Conservation (phyloP, 805 yeast species). For the Lipomyces sp. region DNA sequence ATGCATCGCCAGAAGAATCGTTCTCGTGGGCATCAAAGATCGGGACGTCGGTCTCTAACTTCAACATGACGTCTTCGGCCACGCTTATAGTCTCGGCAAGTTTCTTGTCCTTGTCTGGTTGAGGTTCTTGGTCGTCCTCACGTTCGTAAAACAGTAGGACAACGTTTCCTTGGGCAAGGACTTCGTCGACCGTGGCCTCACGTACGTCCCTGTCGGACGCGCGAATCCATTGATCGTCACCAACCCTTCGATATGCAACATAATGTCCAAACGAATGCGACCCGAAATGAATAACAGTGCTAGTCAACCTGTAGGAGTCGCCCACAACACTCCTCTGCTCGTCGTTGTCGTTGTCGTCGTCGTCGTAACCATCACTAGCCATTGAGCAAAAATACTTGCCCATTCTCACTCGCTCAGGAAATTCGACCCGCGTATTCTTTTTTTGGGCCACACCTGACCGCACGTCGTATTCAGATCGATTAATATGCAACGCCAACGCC, state of each 20-base stretch:
- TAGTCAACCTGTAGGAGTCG: conserved; percentile 67
- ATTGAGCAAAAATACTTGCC: conserved; percentile 20
- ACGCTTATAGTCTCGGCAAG: conserved; percentile 4
- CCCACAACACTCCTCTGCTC: not conserved
- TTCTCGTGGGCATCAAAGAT: conserved; percentile 26
- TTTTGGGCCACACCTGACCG: conserved; percentile 80
- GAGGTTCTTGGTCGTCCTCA: not conserved
- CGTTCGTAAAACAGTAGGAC: conserved; percentile 85
- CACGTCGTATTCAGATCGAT: conserved; percentile 91
- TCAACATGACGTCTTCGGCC: conserved; percentile 11
- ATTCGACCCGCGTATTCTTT: conserved; percentile 79
- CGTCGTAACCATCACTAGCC: not conserved
- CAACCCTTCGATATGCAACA: conserved; percentile 75
- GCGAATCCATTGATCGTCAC: conserved; percentile 92
- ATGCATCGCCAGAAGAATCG: conserved; percentile 17
- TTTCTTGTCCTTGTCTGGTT: not conserved
- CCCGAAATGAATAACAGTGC: conserved; percentile 91
- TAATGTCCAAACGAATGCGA: conserved; percentile 98
- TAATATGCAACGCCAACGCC: conserved; percentile 80
- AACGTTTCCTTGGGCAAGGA: conserved; percentile 76
- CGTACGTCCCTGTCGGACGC: conserved; percentile 89
- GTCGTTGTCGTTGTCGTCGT: not conserved
- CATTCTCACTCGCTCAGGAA: conserved; percentile 67
- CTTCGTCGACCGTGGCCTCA: conserved; percentile 79
- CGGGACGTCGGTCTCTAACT: conserved; percentile 17